phyloP scores from a whole-genome alignment of 352 stramenopile species.

The Phytophthora melonis region DNA sequence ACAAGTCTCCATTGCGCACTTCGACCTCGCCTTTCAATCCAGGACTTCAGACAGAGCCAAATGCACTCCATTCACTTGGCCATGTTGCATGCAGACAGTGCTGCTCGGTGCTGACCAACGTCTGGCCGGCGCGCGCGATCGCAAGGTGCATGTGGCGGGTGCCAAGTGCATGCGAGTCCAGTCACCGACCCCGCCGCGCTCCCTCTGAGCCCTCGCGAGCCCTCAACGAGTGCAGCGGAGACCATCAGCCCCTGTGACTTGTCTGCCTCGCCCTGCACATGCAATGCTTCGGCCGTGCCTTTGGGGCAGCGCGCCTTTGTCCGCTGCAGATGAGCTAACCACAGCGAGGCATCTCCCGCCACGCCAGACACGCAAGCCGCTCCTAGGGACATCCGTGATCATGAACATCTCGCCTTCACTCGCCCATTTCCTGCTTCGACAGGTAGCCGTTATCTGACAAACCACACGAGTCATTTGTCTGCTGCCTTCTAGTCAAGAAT shows the following conservation, averaged over 20 bases:
- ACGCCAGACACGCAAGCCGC: conserved; percentile 21
- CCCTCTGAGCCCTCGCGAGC: conserved; percentile 22
- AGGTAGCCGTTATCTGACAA: not conserved
- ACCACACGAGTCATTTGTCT: not conserved
- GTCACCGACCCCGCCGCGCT: not conserved
- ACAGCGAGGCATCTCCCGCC: not conserved
- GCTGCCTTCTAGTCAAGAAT: conserved; percentile 3
- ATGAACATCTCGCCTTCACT: conserved; percentile 14
- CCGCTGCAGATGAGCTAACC: conserved; percentile 16
- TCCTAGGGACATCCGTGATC: conserved; percentile 1
- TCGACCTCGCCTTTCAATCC: not conserved
- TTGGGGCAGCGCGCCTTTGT: conserved; percentile 19
- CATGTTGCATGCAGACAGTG: conserved; percentile 14
- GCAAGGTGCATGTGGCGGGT: conserved; percentile 30
- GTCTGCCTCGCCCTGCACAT: conserved; percentile 25
- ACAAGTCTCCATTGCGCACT: not conserved
- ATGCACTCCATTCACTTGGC: not conserved
- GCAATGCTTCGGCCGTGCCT: conserved; percentile 21
- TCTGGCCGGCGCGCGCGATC: conserved; percentile 22
- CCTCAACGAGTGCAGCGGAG: conserved; percentile 11
- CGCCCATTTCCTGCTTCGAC: conserved; percentile 17
- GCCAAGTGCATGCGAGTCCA: not conserved
- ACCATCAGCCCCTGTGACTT: conserved; percentile 13
- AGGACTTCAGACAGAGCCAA: not conserved
- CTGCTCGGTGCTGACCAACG: conserved; percentile 6